These are phyloP conservation scores for Calonectria pauciramosa DNA, from an alignment of 2,329 filamentous ascomycete genomes.

Conservation along the genomic window DNA sequence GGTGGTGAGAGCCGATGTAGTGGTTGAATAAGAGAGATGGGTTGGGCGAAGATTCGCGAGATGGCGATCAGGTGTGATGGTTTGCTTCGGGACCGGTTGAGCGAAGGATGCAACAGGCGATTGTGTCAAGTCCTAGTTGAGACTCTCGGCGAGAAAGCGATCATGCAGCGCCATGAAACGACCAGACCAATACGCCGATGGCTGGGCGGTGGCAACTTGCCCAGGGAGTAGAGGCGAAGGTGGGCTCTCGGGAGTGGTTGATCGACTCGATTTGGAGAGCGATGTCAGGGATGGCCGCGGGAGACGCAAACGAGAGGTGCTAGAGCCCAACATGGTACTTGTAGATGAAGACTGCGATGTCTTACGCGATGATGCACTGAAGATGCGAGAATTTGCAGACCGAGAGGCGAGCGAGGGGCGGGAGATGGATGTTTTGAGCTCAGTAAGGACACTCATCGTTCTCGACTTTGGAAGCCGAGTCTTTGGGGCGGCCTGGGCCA, in stretches of 20 bases:
- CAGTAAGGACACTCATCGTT: constrained; percentile 61
- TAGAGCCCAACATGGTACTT: constrained; percentile 31
- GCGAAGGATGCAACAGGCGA: not conserved
- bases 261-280: constrained; percentile 32
- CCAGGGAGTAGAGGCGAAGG: constrained; percentile 38
- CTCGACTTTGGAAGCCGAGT: constrained; percentile 58
- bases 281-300: constrained; percentile 37
- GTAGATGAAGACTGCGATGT: constrained; percentile 38
- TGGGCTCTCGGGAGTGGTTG: constrained; percentile 32
- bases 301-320: constrained; percentile 37
- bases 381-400: constrained; percentile 27
- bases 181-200: constrained; percentile 72
- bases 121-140: constrained; percentile 29
- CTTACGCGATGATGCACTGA: constrained; percentile 33
- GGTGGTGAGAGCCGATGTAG: constrained; percentile 49
- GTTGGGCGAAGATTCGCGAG: constrained; percentile 40
- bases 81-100: constrained; percentile 1
- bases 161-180: constrained; percentile 71
- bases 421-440: constrained; percentile 60
- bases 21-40: constrained; percentile 50
- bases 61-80: constrained; percentile 32
- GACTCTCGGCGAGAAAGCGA: constrained; percentile 51
- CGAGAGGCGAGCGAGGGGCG: constrained; percentile 45
- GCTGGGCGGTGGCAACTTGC: constrained; percentile 58
- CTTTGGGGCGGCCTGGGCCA: constrained; percentile 14